A percentile compares a stretch with the other conserved stretches of the same genome.
Conservation (phyloP, 306 rosid genomes). For the Rosa chinensis region DNA sequence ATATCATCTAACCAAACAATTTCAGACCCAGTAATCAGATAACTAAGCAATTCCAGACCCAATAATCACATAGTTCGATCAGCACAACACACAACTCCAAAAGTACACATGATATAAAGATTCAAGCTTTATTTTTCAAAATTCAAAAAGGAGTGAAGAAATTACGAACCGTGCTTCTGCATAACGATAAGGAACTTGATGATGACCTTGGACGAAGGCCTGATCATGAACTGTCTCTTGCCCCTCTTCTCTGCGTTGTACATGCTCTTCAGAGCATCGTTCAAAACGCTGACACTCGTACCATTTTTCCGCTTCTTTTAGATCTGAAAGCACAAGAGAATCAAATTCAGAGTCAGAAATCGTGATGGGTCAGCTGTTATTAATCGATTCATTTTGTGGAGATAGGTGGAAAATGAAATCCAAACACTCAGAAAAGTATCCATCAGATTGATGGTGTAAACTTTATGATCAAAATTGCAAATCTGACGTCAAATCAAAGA, state of each 20-base stretch:
- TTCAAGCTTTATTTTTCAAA: not conserved
- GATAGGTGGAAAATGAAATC: not conserved
- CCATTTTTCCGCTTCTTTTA: conserved; percentile 25
- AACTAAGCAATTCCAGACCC: not conserved
- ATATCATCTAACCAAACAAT: not conserved
- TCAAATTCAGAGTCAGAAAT: not conserved
- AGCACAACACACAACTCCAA: not conserved
- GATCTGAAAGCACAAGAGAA: conserved; percentile 8
- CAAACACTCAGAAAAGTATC: too few relatives aligned
- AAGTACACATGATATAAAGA: not conserved
- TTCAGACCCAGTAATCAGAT: not conserved
- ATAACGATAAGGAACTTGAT: conserved; percentile 46
- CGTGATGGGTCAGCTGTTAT: not conserved
- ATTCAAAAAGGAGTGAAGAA: too few relatives aligned
- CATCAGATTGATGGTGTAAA: too few relatives aligned
- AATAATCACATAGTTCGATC: not conserved
- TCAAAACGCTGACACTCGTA: conserved; percentile 43
- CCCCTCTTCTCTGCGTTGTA: conserved; percentile 52
- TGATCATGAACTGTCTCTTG: conserved; percentile 42
- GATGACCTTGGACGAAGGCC: conserved; percentile 46
- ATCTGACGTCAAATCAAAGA: too few relatives aligned
- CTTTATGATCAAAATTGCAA: too few relatives aligned
- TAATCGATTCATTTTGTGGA: not conserved
- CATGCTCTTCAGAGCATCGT: conserved; percentile 50
- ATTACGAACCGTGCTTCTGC: conserved; percentile 35